Evolutionary conservation across 2,329 filamentous ascomycete species (phyloP).

Genomic region (Verticillium alfalfae): DNA sequence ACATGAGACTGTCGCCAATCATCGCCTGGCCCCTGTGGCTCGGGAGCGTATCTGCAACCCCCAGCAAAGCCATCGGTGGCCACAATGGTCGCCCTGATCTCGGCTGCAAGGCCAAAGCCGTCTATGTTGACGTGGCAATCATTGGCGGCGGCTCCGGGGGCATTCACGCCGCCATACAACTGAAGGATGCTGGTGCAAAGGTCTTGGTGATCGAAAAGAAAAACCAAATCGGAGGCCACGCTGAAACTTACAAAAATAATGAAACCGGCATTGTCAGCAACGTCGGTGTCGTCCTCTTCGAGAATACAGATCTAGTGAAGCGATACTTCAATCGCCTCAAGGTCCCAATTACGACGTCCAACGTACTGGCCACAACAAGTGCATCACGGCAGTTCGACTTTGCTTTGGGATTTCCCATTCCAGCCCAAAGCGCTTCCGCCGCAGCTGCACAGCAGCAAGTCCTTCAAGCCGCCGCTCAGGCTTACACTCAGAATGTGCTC

Average conservation of each 20-base stretch:
- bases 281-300: constrained; percentile 18
- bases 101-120: no score
- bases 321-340: constrained; percentile 29
- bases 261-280: constrained; percentile 6
- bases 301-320: constrained; percentile 23
- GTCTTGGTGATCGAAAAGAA: constrained; percentile 33
- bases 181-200: constrained; percentile 27
- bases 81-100: no score
- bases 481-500: constrained; percentile 4
- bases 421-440: constrained; percentile 3
- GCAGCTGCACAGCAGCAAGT: constrained; percentile 5
- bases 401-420: constrained; percentile 4
- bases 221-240: constrained; percentile 30
- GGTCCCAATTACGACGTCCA: constrained; percentile 14
- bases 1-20: no score
- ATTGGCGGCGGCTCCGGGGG: constrained; percentile 36
- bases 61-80: no score
- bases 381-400: constrained; percentile 9
- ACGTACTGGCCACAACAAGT: not conserved
- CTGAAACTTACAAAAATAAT: constrained; percentile 29
- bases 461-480: constrained; percentile 2
- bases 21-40: no score
- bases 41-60: no score
- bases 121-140: constrained; percentile 18
- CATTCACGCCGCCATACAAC: constrained; percentile 29